Percentiles rank a stretch among this genome's conserved stretches.
These are phyloP conservation scores for Pseudoperonospora humuli DNA, from an alignment of 352 stramenopile species.

Conservation along the genomic window DNA sequence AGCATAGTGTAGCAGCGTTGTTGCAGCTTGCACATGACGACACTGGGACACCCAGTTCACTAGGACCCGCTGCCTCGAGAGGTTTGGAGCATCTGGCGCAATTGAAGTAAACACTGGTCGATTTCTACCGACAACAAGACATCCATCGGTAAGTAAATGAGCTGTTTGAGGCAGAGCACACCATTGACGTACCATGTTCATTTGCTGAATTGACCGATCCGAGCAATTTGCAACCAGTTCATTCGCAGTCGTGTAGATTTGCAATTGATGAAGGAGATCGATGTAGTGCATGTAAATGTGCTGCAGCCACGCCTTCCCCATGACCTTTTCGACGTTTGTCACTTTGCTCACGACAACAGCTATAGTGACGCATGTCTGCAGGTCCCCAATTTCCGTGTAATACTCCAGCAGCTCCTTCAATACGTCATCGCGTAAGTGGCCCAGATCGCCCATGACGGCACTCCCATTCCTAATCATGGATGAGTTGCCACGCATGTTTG, in stretches of 20 bases:
- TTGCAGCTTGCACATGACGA: slow-evolving; percentile 61
- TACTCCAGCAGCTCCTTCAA: slow-evolving; percentile 86
- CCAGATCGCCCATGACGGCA: slow-evolving; percentile 65
- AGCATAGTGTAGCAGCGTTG: slow-evolving; percentile 72
- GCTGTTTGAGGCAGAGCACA: background rate
- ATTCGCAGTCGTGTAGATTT: slow-evolving; percentile 84
- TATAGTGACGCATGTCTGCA: slow-evolving; percentile 80
- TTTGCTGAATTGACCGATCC: slow-evolving; percentile 82
- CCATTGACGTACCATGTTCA: slow-evolving; percentile 72
- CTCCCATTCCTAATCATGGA: slow-evolving; percentile 69
- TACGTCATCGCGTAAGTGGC: slow-evolving; percentile 59
- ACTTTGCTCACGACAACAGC: slow-evolving; percentile 63
- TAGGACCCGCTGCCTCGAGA: slow-evolving; percentile 39
- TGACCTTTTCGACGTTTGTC: slow-evolving; percentile 70
- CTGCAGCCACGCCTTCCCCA: slow-evolving; percentile 82
- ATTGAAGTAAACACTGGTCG: slow-evolving; percentile 82
- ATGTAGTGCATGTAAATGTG: slow-evolving; percentile 90
- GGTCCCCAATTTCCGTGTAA: slow-evolving; percentile 77
- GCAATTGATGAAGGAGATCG: slow-evolving; percentile 78
- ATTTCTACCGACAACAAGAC: slow-evolving; percentile 44
- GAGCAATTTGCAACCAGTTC: slow-evolving; percentile 79
- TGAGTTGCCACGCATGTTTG: slow-evolving; percentile 30
- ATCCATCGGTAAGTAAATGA: background rate
- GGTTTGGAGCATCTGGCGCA: slow-evolving; percentile 72
- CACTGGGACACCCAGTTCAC: slow-evolving; percentile 21